Conservation (phyloP, 1,284 basidiomycete genomes). For the Boletus smithii region DNA sequence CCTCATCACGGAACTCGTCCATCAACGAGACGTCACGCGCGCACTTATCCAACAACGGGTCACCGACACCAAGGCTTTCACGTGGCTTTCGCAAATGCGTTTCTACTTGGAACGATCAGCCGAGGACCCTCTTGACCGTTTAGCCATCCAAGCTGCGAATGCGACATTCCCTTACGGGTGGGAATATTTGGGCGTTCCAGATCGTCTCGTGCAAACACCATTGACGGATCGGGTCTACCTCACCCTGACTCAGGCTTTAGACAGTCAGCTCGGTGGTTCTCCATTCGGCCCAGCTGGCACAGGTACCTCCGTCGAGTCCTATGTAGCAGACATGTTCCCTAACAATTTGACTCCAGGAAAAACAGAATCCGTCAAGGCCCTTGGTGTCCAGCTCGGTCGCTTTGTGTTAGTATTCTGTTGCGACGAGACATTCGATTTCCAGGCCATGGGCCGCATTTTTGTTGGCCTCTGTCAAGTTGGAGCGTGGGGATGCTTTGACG, state of each 20-base stretch:
- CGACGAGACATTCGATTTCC: slow-evolving; percentile 99
- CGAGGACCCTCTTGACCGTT: slow-evolving; percentile 76
- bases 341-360: slow-evolving; percentile 59
- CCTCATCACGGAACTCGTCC: slow-evolving; percentile 97
- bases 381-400: slow-evolving; percentile 94
- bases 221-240: slow-evolving; percentile 97
- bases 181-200: slow-evolving; percentile 97
- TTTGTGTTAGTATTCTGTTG: slow-evolving; percentile 99
- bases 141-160: slow-evolving; percentile 85
- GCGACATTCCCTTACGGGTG: slow-evolving; percentile 96
- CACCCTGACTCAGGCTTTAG: slow-evolving; percentile 93
- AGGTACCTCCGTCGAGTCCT: slow-evolving; percentile 45
- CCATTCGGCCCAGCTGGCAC: slow-evolving; percentile 99
- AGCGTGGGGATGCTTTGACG: slow-evolving; percentile 98
- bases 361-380: slow-evolving; percentile 98
- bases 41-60: slow-evolving; percentile 71
- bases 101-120: slow-evolving; percentile 82
- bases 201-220: slow-evolving; percentile 96
- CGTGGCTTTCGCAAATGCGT: slow-evolving; percentile 98
- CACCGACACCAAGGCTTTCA: slow-evolving; percentile 69
- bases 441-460: slow-evolving; percentile 99
- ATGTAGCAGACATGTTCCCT: slow-evolving; percentile 4
- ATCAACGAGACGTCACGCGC: slow-evolving; percentile 93
- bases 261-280: slow-evolving; percentile 92
- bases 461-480: slow-evolving; percentile 98